Conservation (phyloP, 164 flowering plant species). For the Aristolochia californica region DNA sequence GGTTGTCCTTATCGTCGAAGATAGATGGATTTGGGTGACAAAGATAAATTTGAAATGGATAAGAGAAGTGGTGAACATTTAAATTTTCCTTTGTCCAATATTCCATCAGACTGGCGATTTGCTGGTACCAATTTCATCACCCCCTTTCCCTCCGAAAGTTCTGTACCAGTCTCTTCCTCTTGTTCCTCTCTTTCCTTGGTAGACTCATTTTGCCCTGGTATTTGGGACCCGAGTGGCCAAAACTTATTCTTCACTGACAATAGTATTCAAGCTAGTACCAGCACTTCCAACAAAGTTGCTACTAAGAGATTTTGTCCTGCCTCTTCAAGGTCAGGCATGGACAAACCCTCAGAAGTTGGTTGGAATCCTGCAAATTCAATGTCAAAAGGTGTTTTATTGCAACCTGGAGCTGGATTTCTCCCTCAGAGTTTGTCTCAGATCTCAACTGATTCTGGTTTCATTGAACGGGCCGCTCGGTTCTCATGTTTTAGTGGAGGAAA, state of each 20-base stretch:
- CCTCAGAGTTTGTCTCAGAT: slow-evolving; percentile 66
- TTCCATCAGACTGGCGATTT: slow-evolving; percentile 52
- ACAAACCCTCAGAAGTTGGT: slow-evolving; percentile 21
- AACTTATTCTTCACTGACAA: slow-evolving; percentile 33
- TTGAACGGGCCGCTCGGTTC: slow-evolving; percentile 84
- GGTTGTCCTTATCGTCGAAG: slow-evolving; percentile 9
- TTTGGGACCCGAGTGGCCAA: slow-evolving; percentile 37
- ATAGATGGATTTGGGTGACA: slow-evolving; percentile 42
- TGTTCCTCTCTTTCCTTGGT: slow-evolving; percentile 51
- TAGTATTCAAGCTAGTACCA: slow-evolving; percentile 24
- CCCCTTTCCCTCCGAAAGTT: slow-evolving; percentile 26
- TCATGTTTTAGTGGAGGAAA: slow-evolving; percentile 69
- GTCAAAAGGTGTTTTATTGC: slow-evolving; percentile 41
- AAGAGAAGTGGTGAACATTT: slow-evolving; percentile 29
- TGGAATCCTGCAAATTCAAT: slow-evolving; percentile 42
- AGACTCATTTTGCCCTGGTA: slow-evolving; percentile 36
- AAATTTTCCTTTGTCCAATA: slow-evolving; percentile 23
- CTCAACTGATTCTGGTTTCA: slow-evolving; percentile 77
- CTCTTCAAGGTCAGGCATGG: slow-evolving; percentile 17
- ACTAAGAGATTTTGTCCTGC: slow-evolving; percentile 25
- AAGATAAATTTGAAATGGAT: slow-evolving; percentile 34
- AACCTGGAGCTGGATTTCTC: slow-evolving; percentile 33
- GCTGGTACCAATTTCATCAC: slow-evolving; percentile 23
- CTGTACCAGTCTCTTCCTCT: slow-evolving; percentile 25
- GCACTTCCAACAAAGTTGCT: slow-evolving; percentile 19